Evolutionary conservation across 2,329 filamentous ascomycete genomes (phyloP).

Genomic region (Cylindrodendrum hubeiense): DNA sequence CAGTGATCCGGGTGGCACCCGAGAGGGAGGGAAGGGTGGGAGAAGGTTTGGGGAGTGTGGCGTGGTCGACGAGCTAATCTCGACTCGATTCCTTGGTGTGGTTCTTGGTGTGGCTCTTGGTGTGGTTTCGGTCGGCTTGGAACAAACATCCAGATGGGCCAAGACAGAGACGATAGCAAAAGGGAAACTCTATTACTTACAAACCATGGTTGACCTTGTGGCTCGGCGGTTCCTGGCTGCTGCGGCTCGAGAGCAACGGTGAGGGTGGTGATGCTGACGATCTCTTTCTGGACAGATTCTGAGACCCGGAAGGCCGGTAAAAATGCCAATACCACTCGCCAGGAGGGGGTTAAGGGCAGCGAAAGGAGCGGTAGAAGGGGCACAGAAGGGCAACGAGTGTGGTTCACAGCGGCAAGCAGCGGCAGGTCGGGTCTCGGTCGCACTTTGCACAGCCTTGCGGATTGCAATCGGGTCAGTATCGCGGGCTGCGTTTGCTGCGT

Average conservation of each 20-base stretch:
- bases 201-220: neutral
- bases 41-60: neutral
- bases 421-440: neutral
- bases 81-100: neutral
- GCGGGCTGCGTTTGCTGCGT: neutral
- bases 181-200: neutral
- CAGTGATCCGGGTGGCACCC: neutral
- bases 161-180: neutral
- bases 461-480: neutral
- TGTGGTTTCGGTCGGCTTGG: neutral
- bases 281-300: neutral
- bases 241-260: neutral
- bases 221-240: neutral
- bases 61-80: conserved; percentile 1
- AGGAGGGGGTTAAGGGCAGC: neutral
- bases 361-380: neutral
- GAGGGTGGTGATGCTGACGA: neutral
- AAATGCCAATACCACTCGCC: neutral
- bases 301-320: neutral
- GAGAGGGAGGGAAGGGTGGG: neutral
- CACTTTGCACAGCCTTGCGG: neutral
- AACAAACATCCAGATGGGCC: neutral
- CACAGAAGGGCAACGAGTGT: neutral
- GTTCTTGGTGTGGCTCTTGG: neutral
- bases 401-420: too few relatives aligned